phyloP scores from a whole-genome alignment of 2,329 filamentous ascomycete genomes.

The Orbilia oligospora region DNA sequence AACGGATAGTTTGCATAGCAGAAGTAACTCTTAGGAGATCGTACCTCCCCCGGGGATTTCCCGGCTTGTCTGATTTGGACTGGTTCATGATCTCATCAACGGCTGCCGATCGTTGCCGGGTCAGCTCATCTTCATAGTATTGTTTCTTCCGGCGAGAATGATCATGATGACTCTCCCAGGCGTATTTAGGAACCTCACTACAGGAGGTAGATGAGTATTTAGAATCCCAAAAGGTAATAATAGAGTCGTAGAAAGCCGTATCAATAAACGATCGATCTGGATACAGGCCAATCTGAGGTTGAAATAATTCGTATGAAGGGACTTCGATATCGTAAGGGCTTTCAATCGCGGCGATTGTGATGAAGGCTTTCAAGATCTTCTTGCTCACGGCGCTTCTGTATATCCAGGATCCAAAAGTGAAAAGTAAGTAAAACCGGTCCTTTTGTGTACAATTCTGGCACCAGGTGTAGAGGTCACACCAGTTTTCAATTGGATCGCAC shows the following conservation, averaged over 20 bases:
- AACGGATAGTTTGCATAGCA: slow-evolving; percentile 4
- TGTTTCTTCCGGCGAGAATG: neutral
- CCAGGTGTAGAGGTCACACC: slow-evolving; percentile 33
- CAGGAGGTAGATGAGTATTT: neutral
- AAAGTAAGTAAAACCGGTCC: slow-evolving; percentile 12
- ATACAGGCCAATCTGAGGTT: slow-evolving; percentile 3
- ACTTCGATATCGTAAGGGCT: neutral
- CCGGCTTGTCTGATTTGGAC: neutral
- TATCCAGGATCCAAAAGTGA: slow-evolving; percentile 18
- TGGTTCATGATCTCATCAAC: neutral
- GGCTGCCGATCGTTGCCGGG: neutral
- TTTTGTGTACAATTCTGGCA: slow-evolving; percentile 7
- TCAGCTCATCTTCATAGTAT: neutral
- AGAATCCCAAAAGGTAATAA: neutral
- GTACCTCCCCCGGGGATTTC: no score
- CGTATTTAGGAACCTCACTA: neutral
- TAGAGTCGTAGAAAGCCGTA: neutral
- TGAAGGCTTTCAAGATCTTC: slow-evolving; percentile 15
- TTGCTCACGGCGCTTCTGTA: neutral
- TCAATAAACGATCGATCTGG: neutral
- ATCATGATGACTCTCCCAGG: slow-evolving; percentile 2
- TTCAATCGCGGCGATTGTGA: slow-evolving; percentile 20
- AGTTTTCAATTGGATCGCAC: neutral
- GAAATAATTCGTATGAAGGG: slow-evolving; percentile 2
- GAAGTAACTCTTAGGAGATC: neutral